These are phyloP conservation scores for Pharus latifolius DNA, from an alignment of 176 grass and related monocot species.

Conservation along the genomic window DNA sequence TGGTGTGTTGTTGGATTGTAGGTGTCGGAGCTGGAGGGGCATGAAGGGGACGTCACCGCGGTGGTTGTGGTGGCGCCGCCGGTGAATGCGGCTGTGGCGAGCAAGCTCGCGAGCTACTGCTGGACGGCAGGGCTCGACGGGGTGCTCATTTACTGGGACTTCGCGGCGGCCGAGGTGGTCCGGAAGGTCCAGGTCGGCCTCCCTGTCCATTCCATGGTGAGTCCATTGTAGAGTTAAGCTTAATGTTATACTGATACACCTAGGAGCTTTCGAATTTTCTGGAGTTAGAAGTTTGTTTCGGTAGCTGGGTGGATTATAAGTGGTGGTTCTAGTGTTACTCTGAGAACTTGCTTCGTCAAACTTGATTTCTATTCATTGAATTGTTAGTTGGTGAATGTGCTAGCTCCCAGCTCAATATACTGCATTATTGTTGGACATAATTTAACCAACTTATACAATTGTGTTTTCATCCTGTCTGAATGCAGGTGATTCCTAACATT, in stretches of 20 bases:
- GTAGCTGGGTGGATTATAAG: too few relatives aligned
- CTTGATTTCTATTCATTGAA: not conserved
- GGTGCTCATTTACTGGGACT: conserved; percentile 78
- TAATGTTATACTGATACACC: too few relatives aligned
- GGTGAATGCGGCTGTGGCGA: not conserved
- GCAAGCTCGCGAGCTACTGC: conserved; percentile 51
- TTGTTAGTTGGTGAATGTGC: too few relatives aligned
- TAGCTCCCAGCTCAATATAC: too few relatives aligned
- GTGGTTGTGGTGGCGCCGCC: conserved; percentile 45
- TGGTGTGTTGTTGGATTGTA: too few relatives aligned
- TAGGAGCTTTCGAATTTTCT: too few relatives aligned
- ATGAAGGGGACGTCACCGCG: conserved; percentile 64
- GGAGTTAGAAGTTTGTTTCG: too few relatives aligned
- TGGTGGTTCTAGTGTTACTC: too few relatives aligned
- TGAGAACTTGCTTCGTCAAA: not conserved
- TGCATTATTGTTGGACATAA: too few relatives aligned
- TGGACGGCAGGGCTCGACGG: conserved; percentile 80
- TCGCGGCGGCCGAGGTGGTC: conserved; percentile 32
- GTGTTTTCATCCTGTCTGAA: not conserved
- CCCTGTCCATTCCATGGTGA: conserved; percentile 84
- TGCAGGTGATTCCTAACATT: conserved; percentile 66
- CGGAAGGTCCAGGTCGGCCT: conserved; percentile 61
- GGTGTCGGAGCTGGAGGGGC: conserved; percentile 83
- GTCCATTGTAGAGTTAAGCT: too few relatives aligned
- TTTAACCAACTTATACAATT: not conserved